These are phyloP conservation scores for Xylariaceae sp. DNA, from an alignment of 2,329 filamentous ascomycete genomes.

Conservation along the genomic window DNA sequence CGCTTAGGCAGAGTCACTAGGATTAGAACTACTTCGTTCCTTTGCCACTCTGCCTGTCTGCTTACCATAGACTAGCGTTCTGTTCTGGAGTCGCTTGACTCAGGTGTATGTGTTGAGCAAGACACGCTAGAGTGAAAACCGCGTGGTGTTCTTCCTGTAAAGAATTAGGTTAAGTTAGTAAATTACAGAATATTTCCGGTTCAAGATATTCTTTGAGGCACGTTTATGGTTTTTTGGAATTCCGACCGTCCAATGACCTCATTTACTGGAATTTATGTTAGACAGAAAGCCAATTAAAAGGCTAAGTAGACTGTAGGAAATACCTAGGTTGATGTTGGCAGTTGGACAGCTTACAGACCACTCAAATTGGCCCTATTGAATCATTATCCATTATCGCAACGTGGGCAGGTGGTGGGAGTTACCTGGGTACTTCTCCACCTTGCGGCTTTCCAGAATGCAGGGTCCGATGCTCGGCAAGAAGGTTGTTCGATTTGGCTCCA, in stretches of 20 bases:
- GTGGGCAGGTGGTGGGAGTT: not conserved
- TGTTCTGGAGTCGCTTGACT: no score
- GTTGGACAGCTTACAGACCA: not conserved
- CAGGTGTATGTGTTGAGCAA: no score
- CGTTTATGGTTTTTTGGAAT: not conserved
- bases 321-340: not conserved
- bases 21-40: no score
- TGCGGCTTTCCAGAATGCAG: conserved; percentile 25
- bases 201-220: not conserved
- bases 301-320: no score
- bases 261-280: not conserved
- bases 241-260: not conserved
- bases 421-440: conserved; percentile 19
- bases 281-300: not conserved
- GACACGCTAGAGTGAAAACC: not conserved
- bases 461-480: conserved; percentile 30
- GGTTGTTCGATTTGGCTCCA: conserved; percentile 21
- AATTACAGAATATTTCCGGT: not conserved
- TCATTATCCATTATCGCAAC: not conserved
- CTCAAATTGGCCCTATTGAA: not conserved
- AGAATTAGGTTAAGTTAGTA: not conserved
- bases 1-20: no score
- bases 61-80: no score
- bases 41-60: no score
- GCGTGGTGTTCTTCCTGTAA: not conserved